These are phyloP conservation scores for Coemansia sp. DNA, from an alignment of 192 early-diverging fungal genomes.

Conservation along the genomic window DNA sequence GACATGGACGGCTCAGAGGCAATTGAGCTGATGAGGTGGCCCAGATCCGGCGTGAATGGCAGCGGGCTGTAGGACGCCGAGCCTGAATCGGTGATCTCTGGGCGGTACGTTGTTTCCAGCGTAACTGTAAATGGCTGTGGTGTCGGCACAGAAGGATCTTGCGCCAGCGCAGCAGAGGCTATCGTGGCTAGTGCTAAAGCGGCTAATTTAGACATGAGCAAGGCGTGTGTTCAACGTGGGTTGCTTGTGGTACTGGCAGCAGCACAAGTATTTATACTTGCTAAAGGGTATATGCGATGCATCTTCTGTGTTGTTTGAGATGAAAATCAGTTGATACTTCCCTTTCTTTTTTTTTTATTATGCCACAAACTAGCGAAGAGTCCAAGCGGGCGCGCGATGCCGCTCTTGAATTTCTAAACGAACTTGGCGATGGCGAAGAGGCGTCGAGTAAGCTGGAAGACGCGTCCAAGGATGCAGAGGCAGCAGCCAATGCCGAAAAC, in stretches of 20 bases:
- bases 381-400: slow-evolving; percentile 50
- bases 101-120: slow-evolving; percentile 42
- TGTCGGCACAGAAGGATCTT: background rate
- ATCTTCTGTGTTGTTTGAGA: too few species aligned
- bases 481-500: slow-evolving; percentile 11
- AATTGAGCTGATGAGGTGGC: slow-evolving; percentile 29
- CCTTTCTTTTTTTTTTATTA: slow-evolving; percentile 13
- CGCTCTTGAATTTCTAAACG: slow-evolving; percentile 52
- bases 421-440: slow-evolving; percentile 35
- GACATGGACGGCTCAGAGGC: slow-evolving; percentile 36
- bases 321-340: background rate
- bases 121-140: slow-evolving; percentile 20
- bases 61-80: slow-evolving; percentile 27
- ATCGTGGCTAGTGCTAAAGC: too few species aligned
- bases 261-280: too few species aligned
- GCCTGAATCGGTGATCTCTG: slow-evolving; percentile 19
- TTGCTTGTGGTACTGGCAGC: too few species aligned
- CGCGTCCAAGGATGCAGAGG: slow-evolving; percentile 6
- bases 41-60: slow-evolving; percentile 43
- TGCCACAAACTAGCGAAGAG: slow-evolving; percentile 25
- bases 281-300: too few species aligned
- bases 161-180: background rate
- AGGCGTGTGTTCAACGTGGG: too few species aligned
- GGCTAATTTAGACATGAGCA: too few species aligned
- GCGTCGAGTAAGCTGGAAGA: background rate